phyloP scores from a whole-genome alignment of 2,329 filamentous ascomycete genomes.

The Beauveria scarabaeidicola region DNA sequence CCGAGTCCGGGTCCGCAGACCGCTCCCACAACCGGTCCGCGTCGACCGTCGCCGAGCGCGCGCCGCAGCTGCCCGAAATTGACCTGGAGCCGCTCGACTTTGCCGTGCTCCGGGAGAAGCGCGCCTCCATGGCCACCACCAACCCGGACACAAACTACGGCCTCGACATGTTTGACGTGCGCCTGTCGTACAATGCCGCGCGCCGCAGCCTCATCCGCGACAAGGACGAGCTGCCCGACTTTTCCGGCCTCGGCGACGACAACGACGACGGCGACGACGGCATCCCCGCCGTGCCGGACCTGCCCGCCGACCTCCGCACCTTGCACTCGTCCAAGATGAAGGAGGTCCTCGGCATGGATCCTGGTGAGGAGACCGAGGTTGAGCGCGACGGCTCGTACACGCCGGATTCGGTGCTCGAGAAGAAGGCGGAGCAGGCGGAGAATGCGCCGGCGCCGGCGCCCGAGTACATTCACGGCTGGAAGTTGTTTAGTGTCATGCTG shows the following conservation, averaged over 20 bases:
- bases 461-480: constrained; percentile 20
- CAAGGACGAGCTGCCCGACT: constrained; percentile 7
- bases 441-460: not conserved
- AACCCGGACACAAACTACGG: constrained; percentile 5
- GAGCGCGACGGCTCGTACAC: not conserved
- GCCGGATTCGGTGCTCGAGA: constrained; percentile 9
- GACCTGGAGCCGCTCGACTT: constrained; percentile 9
- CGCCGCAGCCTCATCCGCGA: constrained; percentile 10
- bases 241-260: not conserved
- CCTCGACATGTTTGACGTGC: constrained; percentile 9
- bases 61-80: constrained; percentile 9
- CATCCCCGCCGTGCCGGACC: not conserved
- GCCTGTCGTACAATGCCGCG: constrained; percentile 8
- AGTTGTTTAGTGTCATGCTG: constrained; percentile 26
- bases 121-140: constrained; percentile 2
- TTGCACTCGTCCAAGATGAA: constrained; percentile 10
- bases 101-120: constrained; percentile 6
- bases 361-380: constrained; percentile 5
- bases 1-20: not conserved
- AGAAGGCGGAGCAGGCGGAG: constrained; percentile 7
- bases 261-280: not conserved
- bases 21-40: not conserved
- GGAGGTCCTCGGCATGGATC: constrained; percentile 9
- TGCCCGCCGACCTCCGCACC: not conserved
- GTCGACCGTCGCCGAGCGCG: not conserved